Evolutionary conservation across 176 grass and related monocot genomes (phyloP).

Genomic region (Carex littledalei): DNA sequence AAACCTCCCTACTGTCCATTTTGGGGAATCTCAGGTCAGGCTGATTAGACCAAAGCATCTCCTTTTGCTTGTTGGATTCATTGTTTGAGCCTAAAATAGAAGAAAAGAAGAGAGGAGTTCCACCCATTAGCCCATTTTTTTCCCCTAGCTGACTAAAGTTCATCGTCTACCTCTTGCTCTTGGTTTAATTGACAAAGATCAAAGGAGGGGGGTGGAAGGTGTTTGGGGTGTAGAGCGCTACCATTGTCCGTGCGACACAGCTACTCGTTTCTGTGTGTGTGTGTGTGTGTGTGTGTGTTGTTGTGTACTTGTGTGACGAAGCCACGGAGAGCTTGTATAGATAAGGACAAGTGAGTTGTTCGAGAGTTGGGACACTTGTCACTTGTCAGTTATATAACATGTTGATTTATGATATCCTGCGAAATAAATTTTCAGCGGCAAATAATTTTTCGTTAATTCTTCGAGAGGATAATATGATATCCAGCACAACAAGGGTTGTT

Average conservation of each 20-base stretch:
- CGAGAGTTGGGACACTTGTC: neutral
- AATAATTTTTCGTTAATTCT: neutral
- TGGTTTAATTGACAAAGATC: neutral
- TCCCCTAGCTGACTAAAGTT: conserved; percentile 1
- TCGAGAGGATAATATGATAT: neutral
- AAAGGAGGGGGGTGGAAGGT: neutral
- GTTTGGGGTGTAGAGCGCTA: neutral
- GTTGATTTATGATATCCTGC: neutral
- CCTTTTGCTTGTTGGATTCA: conserved; percentile 4
- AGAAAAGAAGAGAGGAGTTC: conserved; percentile 4
- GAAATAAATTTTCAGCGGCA: neutral
- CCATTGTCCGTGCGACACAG: conserved; percentile 18
- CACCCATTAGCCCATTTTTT: conserved; percentile 8
- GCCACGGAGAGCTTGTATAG: conserved; percentile 23
- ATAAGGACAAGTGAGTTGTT: conserved; percentile 5
- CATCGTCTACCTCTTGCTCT: neutral
- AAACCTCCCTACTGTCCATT: neutral
- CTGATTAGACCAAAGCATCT: neutral
- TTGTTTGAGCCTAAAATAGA: conserved; percentile 6
- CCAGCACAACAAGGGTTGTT: neutral
- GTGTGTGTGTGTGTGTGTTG: conserved; percentile 16
- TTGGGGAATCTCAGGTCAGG: conserved; percentile 7
- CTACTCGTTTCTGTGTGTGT: neutral
- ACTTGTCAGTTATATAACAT: neutral
- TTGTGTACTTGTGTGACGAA: conserved; percentile 6